These are phyloP conservation scores for Fusarium incarnatum DNA, from an alignment of 2,329 filamentous ascomycete genomes.

Conservation along the genomic window DNA sequence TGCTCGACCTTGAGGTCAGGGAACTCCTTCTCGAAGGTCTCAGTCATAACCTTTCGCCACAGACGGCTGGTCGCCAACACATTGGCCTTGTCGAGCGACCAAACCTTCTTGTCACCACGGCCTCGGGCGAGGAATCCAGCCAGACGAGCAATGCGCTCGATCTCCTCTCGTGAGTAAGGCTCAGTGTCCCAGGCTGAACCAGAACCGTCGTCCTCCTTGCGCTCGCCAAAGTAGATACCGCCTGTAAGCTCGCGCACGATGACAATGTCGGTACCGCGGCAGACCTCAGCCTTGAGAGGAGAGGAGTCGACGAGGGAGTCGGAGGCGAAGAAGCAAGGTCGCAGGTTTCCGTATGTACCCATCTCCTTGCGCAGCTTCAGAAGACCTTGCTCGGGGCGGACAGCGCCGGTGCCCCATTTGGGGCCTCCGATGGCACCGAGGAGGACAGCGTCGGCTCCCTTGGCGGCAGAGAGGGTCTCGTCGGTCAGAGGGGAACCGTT, in stretches of 20 bases:
- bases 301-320: conserved; percentile 85
- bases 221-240: conserved; percentile 95
- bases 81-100: conserved; percentile 95
- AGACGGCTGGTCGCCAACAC: conserved; percentile 90
- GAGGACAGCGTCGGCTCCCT: conserved; percentile 87
- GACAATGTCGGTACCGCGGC: conserved; percentile 89
- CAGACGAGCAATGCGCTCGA: conserved; percentile 87
- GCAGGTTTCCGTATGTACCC: conserved; percentile 92
- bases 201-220: conserved; percentile 76
- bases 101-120: conserved; percentile 75
- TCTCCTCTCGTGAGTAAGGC: conserved; percentile 84
- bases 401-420: conserved; percentile 89
- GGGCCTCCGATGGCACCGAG: conserved; percentile 96
- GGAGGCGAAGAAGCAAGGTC: conserved; percentile 95
- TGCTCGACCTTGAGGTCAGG: conserved; percentile 85
- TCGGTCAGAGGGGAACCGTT: conserved; percentile 83
- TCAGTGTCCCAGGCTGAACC: conserved; percentile 85
- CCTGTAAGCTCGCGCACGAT: conserved; percentile 93
- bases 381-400: conserved; percentile 93
- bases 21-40: conserved; percentile 90
- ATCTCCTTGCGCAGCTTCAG: conserved; percentile 93
- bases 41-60: conserved; percentile 88
- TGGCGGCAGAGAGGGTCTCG: conserved; percentile 83
- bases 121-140: conserved; percentile 84
- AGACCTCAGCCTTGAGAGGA: conserved; percentile 87